These are phyloP conservation scores for Ailanthus altissimus DNA, from an alignment of 345 rosid genomes.

Conservation along the genomic window DNA sequence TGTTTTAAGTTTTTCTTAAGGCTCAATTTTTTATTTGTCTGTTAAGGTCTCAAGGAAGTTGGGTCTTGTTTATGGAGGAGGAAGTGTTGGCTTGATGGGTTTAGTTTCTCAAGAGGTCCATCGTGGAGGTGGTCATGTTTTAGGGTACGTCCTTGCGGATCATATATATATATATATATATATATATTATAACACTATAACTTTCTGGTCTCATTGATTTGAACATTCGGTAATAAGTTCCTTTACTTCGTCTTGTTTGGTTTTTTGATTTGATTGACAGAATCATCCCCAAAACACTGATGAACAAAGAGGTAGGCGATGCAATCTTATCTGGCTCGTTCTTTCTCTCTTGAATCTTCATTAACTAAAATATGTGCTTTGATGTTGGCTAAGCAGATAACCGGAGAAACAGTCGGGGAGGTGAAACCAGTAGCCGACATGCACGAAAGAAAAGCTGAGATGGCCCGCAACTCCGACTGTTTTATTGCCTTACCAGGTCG, in stretches of 20 bases:
- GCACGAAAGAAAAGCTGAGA: conserved; percentile 68
- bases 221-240: background rate
- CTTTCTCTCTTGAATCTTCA: background rate
- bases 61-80: conserved; percentile 79
- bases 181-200: too few species aligned
- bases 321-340: background rate
- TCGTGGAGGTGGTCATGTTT: conserved; percentile 63
- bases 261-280: conserved; percentile 36
- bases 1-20: background rate
- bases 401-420: conserved; percentile 70
- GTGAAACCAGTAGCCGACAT: conserved; percentile 56
- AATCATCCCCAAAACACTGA: conserved; percentile 83
- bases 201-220: background rate
- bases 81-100: conserved; percentile 76
- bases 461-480: conserved; percentile 62
- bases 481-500: conserved; percentile 60
- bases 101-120: conserved; percentile 66
- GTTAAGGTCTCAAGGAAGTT: conserved; percentile 53
- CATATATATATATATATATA: too few species aligned
- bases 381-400: conserved; percentile 39
- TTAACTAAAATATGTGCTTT: background rate
- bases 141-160: conserved; percentile 43
- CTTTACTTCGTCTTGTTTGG: background rate
- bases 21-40: background rate
- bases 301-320: conserved; percentile 73